These are phyloP conservation scores for Aspergillus fischeri DNA, from an alignment of 2,329 filamentous ascomycete genomes.

Conservation along the genomic window DNA sequence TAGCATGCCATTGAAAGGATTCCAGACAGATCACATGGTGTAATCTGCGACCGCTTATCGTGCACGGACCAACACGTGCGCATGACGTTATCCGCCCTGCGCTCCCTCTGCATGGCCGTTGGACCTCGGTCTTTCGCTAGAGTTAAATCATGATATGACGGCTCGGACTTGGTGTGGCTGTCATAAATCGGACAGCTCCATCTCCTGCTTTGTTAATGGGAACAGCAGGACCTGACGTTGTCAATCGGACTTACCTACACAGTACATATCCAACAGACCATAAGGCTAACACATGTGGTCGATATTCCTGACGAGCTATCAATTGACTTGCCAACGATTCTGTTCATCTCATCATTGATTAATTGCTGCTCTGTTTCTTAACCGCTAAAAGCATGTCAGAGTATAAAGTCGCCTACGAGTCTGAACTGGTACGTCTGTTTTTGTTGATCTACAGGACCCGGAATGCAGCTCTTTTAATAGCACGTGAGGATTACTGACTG, in stretches of 20 bases:
- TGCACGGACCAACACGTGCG: slow-evolving; percentile 7
- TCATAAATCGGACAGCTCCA: background rate
- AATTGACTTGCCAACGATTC: background rate
- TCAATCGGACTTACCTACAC: background rate
- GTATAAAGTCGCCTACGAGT: slow-evolving; percentile 63
- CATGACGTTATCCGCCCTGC: slow-evolving; percentile 8
- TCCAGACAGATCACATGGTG: slow-evolving; percentile 4
- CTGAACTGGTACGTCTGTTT: slow-evolving; percentile 18
- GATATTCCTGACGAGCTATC: background rate
- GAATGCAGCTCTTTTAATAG: background rate
- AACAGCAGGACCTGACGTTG: background rate
- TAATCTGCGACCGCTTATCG: slow-evolving; percentile 1
- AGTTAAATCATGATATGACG: slow-evolving; percentile 1
- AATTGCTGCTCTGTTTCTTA: slow-evolving; percentile 28
- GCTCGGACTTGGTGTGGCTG: background rate
- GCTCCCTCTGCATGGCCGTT: background rate
- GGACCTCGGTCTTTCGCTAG: slow-evolving; percentile 2
- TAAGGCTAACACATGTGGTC: background rate
- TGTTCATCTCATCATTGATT: background rate
- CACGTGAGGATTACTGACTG: background rate
- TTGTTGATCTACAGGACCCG: background rate
- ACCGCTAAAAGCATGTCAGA: slow-evolving; percentile 69
- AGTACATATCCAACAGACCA: background rate
- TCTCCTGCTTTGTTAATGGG: background rate
- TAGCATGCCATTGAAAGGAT: background rate